Base-by-base conservation (phyloP, 345 rosid genomes). In the Heritiera littoralis region DNA sequence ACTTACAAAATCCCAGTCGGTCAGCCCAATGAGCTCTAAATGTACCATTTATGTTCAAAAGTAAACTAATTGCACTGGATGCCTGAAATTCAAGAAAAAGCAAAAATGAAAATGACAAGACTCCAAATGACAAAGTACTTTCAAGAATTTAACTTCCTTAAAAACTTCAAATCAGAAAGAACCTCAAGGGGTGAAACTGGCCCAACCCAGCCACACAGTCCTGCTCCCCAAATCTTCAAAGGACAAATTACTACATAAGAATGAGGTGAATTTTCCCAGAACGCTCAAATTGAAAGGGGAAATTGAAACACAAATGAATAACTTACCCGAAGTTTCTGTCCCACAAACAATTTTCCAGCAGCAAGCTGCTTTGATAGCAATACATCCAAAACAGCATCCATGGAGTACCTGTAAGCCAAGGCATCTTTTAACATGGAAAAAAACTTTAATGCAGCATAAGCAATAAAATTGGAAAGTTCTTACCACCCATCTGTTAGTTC, bases 401-500 rank as follows among this genome's bases (percentile, higher is more conserved):
- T 74, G 6, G 98, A 89, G 79, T 93, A 93, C 99, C 99, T 95
- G 86, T 54, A 66, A 85, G 56, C 28, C 64, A 3, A 69, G 66
- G 20, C 56, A 4, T 28, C 63, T 9, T 28, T 61, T 81, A 79
- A 72, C 78, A 75, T 75, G 63, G 77, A 61, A 71, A 81, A 32
- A n/a, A 75, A 66, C n/a, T 60, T 46, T 43, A 32, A 77, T 49
- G 79, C n/a, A 52, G 52, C 35, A 40, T 49, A 63, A 76, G 71
- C 46, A 56, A 28, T 43, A 75, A 59, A 38, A 41, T 49, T 79
- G 54, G 75, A 61, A 85, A 51, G 77, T 84, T 71, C 92, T 71
- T 90, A 95, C 99, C 99, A 95, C 81, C 98, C 96, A 89, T 95
- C 99, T 75, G 92, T 95, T 69, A 95, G 89, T 81, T 95, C 94